A percentile compares a stretch with the other conserved stretches of the same genome.
Conservation (phyloP, 2,329 filamentous ascomycete genomes). For the Pseudonectria buxi region DNA sequence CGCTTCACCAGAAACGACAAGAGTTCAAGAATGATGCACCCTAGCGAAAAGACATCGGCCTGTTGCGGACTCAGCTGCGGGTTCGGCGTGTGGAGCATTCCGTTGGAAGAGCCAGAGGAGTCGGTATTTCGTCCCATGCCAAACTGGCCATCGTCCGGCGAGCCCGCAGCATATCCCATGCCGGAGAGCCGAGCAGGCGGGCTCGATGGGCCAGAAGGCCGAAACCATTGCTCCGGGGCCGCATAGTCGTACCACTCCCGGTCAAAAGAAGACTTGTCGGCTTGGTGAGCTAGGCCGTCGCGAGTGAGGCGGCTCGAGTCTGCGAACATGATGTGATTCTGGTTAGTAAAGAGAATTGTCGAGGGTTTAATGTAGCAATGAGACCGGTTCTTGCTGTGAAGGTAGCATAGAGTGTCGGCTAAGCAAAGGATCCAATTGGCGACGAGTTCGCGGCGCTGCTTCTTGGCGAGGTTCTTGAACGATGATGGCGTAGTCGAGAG, state of each 20-base stretch:
- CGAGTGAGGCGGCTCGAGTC: constrained; percentile 49
- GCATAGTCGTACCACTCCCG: constrained; percentile 67
- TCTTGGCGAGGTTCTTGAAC: constrained; percentile 56
- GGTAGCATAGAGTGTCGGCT: constrained; percentile 57
- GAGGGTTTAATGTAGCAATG: constrained; percentile 67
- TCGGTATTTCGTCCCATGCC: constrained; percentile 30
- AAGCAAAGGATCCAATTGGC: constrained; percentile 73
- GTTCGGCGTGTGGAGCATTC: constrained; percentile 32
- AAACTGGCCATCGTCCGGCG: constrained; percentile 29
- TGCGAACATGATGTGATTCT: constrained; percentile 61
- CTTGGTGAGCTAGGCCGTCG: constrained; percentile 33
- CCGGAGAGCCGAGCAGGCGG: constrained; percentile 28
- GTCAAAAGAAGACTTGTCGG: constrained; percentile 48
- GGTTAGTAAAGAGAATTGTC: constrained; percentile 58
- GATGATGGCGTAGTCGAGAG: constrained; percentile 56
- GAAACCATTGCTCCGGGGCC: constrained; percentile 59
- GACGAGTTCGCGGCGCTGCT: constrained; percentile 50
- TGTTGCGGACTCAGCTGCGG: constrained; percentile 46
- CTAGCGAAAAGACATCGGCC: constrained; percentile 67
- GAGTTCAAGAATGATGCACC: constrained; percentile 66
- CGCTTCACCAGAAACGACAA: constrained; percentile 64
- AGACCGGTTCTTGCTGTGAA: constrained; percentile 57
- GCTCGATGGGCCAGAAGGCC: constrained; percentile 29
- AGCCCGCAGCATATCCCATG: constrained; percentile 22
- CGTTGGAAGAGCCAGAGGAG: constrained; percentile 17